phyloP scores from a whole-genome alignment of 2,329 filamentous ascomycete genomes.

The Penicillium palitans region DNA sequence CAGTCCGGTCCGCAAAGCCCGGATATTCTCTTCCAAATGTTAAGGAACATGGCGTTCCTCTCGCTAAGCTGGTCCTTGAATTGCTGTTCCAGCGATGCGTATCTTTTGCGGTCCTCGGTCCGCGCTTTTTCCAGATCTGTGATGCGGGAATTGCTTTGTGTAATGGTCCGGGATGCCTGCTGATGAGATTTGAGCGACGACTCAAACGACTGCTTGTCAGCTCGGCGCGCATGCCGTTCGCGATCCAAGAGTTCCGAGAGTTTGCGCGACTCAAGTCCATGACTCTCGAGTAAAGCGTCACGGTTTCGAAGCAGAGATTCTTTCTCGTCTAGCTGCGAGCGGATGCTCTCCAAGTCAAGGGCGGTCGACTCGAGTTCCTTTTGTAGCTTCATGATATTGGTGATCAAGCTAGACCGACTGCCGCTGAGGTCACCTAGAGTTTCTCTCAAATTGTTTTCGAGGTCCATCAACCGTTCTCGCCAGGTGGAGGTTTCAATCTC shows the following conservation, averaged over 20 bases:
- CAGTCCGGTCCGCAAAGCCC: conserved; percentile 86
- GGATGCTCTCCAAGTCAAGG: conserved; percentile 76
- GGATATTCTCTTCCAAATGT: conserved; percentile 87
- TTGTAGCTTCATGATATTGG: conserved; percentile 83
- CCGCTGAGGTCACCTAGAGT: conserved; percentile 85
- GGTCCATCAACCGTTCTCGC: conserved; percentile 85
- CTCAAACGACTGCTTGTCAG: conserved; percentile 85
- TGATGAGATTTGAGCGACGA: conserved; percentile 84
- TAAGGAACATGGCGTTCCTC: conserved; percentile 81
- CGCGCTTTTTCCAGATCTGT: conserved; percentile 81
- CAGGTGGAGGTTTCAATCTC: conserved; percentile 88
- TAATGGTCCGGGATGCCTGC: conserved; percentile 80
- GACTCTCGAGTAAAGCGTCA: conserved; percentile 82
- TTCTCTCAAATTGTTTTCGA: conserved; percentile 84
- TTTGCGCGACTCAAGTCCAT: conserved; percentile 81
- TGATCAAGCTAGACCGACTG: conserved; percentile 79
- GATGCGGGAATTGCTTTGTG: conserved; percentile 80
- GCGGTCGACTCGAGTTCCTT: conserved; percentile 82
- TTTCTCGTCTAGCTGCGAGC: conserved; percentile 79
- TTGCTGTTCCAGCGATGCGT: conserved; percentile 72
- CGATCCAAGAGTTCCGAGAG: conserved; percentile 87
- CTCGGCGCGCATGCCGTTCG: conserved; percentile 79
- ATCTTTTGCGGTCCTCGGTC: conserved; percentile 73
- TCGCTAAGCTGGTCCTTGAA: conserved; percentile 86
- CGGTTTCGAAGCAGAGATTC: conserved; percentile 87